Conservation (phyloP, 1,139 yeast genomes). For the Suhomyces guaymorum region DNA sequence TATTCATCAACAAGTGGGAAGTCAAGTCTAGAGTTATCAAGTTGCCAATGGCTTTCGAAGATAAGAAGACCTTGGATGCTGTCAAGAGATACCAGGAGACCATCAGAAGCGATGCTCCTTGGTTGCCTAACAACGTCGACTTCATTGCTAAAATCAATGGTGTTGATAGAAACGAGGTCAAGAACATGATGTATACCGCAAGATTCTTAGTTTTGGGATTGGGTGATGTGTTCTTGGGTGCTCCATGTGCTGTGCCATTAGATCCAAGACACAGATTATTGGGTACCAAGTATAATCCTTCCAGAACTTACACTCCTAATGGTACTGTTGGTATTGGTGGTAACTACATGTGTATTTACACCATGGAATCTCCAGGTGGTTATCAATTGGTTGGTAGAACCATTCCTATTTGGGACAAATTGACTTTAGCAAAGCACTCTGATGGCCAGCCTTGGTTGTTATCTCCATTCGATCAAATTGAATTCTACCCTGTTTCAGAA, state of each 20-base stretch:
- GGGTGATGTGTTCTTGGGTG: constrained; percentile 96
- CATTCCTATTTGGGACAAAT: constrained; percentile 96
- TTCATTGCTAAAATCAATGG: constrained; percentile 89
- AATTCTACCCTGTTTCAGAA: constrained; percentile 88
- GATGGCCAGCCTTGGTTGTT: constrained; percentile 81
- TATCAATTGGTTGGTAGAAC: constrained; percentile 96
- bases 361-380: constrained; percentile 99
- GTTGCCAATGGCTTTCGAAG: constrained; percentile 97
- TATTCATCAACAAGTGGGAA: constrained; percentile 77
- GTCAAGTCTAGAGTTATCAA: constrained; percentile 79
- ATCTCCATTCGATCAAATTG: constrained; percentile 89
- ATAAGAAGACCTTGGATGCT: constrained; percentile 81
- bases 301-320: constrained; percentile 92
- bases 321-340: constrained; percentile 99
- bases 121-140: constrained; percentile 97
- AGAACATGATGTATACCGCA: constrained; percentile 83
- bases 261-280: constrained; percentile 93
- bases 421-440: constrained; percentile 70
- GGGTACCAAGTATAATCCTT: constrained; percentile 94
- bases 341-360: constrained; percentile 96
- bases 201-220: constrained; percentile 89
- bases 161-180: constrained; percentile 70
- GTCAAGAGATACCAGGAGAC: constrained; percentile 92
- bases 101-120: constrained; percentile 88
- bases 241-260: constrained; percentile 97